These are phyloP conservation scores for Medicago arabica DNA, from an alignment of 306 rosid species.

Conservation along the genomic window DNA sequence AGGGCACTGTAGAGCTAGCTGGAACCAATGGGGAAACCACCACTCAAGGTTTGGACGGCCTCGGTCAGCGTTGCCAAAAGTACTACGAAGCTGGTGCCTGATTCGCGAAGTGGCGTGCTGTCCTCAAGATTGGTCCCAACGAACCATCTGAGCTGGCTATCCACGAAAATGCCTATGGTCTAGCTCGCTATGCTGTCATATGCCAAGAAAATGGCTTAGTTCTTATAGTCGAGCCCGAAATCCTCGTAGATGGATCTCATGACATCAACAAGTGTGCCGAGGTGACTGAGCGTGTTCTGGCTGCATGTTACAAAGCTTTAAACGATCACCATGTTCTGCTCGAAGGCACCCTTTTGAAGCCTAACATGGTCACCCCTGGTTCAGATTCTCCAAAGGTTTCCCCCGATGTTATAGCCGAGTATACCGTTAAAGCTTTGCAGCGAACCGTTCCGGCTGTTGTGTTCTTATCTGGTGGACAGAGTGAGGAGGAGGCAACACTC, in stretches of 20 bases:
- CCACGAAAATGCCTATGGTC: not conserved
- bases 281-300: conserved; percentile 1
- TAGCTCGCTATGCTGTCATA: not conserved
- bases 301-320: conserved; percentile 1
- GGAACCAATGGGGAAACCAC: conserved; percentile 22
- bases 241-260: conserved; percentile 9
- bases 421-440: conserved; percentile 1
- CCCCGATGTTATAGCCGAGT: not conserved
- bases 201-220: conserved; percentile 16
- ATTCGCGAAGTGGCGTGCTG: conserved; percentile 16
- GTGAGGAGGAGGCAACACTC: conserved; percentile 2
- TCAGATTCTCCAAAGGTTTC: conserved; percentile 11
- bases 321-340: not conserved
- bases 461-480: conserved; percentile 4
- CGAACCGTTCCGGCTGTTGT: not conserved
- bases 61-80: conserved; percentile 3
- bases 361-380: conserved; percentile 17
- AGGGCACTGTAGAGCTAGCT: conserved; percentile 1
- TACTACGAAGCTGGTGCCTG: conserved; percentile 1
- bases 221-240: conserved; percentile 4
- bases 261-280: conserved; percentile 9
- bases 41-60: conserved; percentile 16
- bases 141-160: conserved; percentile 1
- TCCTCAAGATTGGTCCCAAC: not conserved
- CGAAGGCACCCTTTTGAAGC: not conserved